Evolutionary conservation across 768 basidiomycete genomes (phyloP).

Genomic region (Coprinopsis marcescibilis): DNA sequence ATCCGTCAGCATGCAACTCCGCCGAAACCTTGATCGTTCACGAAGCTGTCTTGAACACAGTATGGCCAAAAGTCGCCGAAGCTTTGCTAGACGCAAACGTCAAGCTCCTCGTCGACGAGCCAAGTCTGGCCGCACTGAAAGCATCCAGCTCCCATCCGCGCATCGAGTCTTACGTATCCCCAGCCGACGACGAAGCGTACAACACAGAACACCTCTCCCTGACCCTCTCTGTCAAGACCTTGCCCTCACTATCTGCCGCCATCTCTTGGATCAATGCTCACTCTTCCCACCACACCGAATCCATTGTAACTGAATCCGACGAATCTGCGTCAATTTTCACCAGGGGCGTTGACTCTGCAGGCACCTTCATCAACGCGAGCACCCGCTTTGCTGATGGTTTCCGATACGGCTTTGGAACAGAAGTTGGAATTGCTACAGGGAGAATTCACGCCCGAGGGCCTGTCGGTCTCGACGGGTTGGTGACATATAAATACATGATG

Average conservation of each 20-base stretch:
- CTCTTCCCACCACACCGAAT: constrained; percentile 93
- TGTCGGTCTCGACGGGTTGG: constrained; percentile 88
- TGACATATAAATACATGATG: constrained; percentile 96
- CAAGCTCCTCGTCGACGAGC: constrained; percentile 71
- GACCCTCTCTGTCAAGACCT: constrained; percentile 71
- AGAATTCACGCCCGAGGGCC: constrained; percentile 96
- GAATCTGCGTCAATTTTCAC: constrained; percentile 66
- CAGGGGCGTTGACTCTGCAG: constrained; percentile 85
- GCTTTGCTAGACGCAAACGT: constrained; percentile 68
- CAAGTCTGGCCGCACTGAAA: constrained; percentile 53
- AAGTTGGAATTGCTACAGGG: constrained; percentile 96
- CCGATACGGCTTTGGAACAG: constrained; percentile 94
- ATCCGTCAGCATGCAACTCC: constrained; percentile 95
- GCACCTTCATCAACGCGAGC: constrained; percentile 91
- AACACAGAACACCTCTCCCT: constrained; percentile 84
- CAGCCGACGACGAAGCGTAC: constrained; percentile 33
- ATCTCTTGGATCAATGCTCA: constrained; percentile 88
- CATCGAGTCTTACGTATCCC: constrained; percentile 14
- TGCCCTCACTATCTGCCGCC: constrained; percentile 68
- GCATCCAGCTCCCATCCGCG: constrained; percentile 39
- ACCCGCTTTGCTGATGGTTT: constrained; percentile 97
- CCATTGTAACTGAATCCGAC: constrained; percentile 81
- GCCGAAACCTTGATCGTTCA: constrained; percentile 89
- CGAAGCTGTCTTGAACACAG: constrained; percentile 54
- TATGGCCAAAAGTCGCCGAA: constrained; percentile 79